Evolutionary conservation across 257 asterid genomes (phyloP), one percentile per base, ranked within the genome.

Genomic region (Thymus quinquecostatus): DNA sequence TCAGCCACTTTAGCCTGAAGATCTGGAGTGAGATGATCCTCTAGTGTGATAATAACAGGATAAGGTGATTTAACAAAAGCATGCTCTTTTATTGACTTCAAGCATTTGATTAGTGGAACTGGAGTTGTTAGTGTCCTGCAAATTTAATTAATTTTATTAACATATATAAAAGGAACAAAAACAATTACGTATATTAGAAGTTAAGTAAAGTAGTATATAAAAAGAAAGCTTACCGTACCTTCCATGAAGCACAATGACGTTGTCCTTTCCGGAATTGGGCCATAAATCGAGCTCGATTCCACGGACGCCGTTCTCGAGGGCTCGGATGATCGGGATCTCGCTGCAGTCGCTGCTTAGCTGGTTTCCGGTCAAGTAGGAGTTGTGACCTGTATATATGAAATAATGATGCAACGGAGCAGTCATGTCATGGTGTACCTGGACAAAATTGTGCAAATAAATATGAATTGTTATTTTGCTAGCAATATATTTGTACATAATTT

Each of bases 341-440:
- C 98, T 94, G 64, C 96, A 86, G 64, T 88, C 95, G 50, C 98
- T 91, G 88, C 96, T 91, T 68, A 94, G 72, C 66, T 91, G 98
- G 80, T 94, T 94, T 61, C 96, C 98, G 1, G 97, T 94, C 55
- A 94, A 79, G 86, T 94, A 94, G 76, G 99, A 91, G 77, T 94
- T 94, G 76, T 94, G 98, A 76, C 98, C 97, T 36, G 98, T 94
- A 74, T 88, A 87, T 81, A 91, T 91, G 91, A 86, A 91, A 78
- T 94, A 91, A 78, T 94, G 92, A 71, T 88, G 96, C 98, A 94
- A 80, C 70, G 97, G 98, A 83, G 96, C 95, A 13, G 87, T 84
- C 98, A 94, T 94, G 71, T 94, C 98, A 82, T 94, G 96, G 78
- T 88, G 96, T 79, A 87, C 97, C 98, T 93, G 97, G 76, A 21